Percentiles rank a stretch among this genome's conserved stretches.
These are phyloP conservation scores for Penicillium macrosclerotiorum DNA, from an alignment of 495 filamentous ascomycete species.

Conservation along the genomic window DNA sequence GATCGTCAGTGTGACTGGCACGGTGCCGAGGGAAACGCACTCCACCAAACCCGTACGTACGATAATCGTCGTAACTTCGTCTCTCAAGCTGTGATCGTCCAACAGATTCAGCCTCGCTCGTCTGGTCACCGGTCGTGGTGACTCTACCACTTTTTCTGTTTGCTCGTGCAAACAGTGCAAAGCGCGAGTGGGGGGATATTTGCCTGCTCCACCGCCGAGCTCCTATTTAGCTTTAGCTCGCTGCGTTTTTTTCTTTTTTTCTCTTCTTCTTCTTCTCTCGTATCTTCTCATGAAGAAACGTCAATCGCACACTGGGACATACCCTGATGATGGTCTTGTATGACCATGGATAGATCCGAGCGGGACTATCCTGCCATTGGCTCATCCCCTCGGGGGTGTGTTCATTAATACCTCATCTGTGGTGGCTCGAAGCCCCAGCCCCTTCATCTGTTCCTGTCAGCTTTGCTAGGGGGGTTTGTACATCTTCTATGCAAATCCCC, in stretches of 20 bases:
- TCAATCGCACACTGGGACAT: neutral
- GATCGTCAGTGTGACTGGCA: neutral
- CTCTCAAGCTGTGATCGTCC: neutral
- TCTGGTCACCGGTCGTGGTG: conserved; percentile 1
- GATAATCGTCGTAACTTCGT: neutral
- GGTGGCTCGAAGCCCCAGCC: neutral
- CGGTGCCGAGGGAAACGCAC: neutral
- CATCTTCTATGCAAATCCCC: neutral
- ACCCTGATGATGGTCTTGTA: neutral
- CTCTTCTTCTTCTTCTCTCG: conserved; percentile 2
- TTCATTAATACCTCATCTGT: conserved; percentile 8
- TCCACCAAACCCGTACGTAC: neutral
- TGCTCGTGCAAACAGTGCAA: conserved; percentile 34
- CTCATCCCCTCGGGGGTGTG: neutral
- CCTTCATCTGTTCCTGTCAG: conserved; percentile 1
- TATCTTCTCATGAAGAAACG: neutral
- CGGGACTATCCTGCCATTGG: conserved; percentile 3
- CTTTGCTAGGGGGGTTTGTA: neutral
- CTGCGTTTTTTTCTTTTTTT: conserved; percentile 5
- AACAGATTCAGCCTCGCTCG: conserved; percentile 18
- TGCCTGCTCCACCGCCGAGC: conserved; percentile 11
- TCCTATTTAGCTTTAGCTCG: conserved; percentile 16
- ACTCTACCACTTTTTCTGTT: conserved; percentile 23
- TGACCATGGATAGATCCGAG: conserved; percentile 4
- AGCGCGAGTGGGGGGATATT: conserved; percentile 4